phyloP scores from a whole-genome alignment of 2,329 filamentous ascomycete species.

The Coniochaeta prunicola region DNA sequence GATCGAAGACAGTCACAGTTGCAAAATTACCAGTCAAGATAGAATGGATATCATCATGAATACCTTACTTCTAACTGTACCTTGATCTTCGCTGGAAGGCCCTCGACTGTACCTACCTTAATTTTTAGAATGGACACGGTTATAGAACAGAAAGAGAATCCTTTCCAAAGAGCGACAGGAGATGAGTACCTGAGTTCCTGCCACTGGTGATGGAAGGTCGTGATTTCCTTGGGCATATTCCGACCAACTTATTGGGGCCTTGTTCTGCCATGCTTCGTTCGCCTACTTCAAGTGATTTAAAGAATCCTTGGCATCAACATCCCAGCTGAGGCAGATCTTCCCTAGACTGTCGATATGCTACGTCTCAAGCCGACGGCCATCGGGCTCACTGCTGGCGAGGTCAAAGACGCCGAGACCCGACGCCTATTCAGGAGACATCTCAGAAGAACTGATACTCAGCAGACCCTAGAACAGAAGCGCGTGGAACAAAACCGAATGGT shows the following conservation, averaged over 20 bases:
- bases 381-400: constrained; percentile 31
- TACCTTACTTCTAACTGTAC: too few species aligned
- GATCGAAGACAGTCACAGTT: too few species aligned
- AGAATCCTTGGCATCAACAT: background rate
- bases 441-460: constrained; percentile 7
- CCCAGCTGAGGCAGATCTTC: background rate
- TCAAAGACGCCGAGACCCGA: constrained; percentile 29
- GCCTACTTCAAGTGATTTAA: background rate
- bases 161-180: background rate
- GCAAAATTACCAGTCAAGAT: too few species aligned
- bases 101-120: too few species aligned
- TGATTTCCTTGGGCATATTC: background rate
- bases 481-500: background rate
- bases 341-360: constrained; percentile 23
- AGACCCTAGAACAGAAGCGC: background rate
- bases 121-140: too few species aligned
- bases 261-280: background rate
- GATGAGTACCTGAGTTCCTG: background rate
- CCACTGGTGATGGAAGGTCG: background rate
- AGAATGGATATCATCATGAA: too few species aligned
- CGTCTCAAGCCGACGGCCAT: constrained; percentile 31
- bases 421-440: constrained; percentile 25
- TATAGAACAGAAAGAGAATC: too few species aligned
- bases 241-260: background rate
- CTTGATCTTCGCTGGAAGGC: too few species aligned